Conservation (phyloP, 2,329 filamentous ascomycete genomes). For the Aspergillus floridensis region DNA sequence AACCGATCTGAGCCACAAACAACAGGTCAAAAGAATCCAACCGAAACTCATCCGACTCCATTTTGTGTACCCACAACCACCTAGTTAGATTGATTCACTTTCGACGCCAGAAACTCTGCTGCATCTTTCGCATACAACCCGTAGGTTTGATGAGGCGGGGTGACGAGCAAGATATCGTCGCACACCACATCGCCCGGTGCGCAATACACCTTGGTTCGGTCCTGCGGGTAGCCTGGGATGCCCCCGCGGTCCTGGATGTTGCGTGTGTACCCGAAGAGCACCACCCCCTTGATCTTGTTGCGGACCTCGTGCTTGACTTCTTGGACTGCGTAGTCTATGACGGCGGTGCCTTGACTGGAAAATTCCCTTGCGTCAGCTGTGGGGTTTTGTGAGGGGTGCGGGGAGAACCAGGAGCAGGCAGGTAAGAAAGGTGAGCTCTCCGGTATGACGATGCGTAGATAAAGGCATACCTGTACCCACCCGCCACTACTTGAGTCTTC, state of each 20-base stretch:
- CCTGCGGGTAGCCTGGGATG: conserved; percentile 20
- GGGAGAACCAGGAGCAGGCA: not conserved
- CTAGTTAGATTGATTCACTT: conserved; percentile 1
- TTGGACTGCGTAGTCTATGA: conserved; percentile 43
- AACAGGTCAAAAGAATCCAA: no score
- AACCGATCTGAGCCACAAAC: no score
- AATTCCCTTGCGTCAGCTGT: conserved; percentile 13
- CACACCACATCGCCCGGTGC: conserved; percentile 20
- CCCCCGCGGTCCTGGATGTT: conserved; percentile 18
- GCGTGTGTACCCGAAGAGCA: conserved; percentile 41
- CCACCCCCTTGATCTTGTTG: conserved; percentile 38
- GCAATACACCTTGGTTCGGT: conserved; percentile 20
- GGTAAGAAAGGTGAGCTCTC: no score
- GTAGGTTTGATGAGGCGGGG: conserved; percentile 18
- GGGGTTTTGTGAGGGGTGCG: not conserved
- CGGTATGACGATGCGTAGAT: no score
- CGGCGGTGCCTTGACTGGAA: conserved; percentile 42
- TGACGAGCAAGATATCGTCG: conserved; percentile 16
- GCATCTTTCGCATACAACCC: conserved; percentile 12
- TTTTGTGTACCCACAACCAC: no score
- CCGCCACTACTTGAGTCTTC: conserved; percentile 43
- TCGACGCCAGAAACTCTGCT: conserved; percentile 12
- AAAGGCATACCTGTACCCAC: conserved; percentile 40
- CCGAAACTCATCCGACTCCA: no score
- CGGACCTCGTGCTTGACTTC: conserved; percentile 27